phyloP scores from a whole-genome alignment of 2,329 filamentous ascomycete species.

The Stagonosporopsis chrysanthemi region DNA sequence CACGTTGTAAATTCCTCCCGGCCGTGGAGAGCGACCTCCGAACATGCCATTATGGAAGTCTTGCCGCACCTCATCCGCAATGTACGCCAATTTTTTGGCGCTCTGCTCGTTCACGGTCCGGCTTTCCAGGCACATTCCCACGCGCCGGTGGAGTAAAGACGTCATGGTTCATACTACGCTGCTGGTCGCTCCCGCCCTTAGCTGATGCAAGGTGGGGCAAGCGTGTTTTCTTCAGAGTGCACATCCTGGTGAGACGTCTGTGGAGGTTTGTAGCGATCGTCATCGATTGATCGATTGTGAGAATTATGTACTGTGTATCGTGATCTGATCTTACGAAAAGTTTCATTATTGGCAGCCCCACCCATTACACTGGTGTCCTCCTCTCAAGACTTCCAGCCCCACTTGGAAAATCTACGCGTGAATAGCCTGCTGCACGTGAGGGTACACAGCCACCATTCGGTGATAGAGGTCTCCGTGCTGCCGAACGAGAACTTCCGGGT shows the following conservation, averaged over 20 bases:
- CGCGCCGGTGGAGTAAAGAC: constrained; percentile 22
- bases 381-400: constrained; percentile 2
- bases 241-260: constrained; percentile 13
- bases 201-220: constrained; percentile 34
- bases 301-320: constrained; percentile 17
- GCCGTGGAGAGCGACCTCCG: constrained; percentile 34
- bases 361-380: constrained; percentile 3
- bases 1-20: constrained; percentile 25
- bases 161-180: constrained; percentile 32
- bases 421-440: constrained; percentile 80
- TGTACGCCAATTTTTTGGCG: constrained; percentile 14
- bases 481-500: constrained; percentile 75
- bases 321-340: constrained; percentile 13
- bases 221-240: constrained; percentile 13
- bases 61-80: constrained; percentile 7
- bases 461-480: constrained; percentile 85
- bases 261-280: constrained; percentile 15
- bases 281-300: constrained; percentile 20
- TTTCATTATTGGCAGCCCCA: constrained; percentile 15
- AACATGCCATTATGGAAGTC: constrained; percentile 18
- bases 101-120: constrained; percentile 19
- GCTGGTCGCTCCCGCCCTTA: constrained; percentile 32
- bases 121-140: constrained; percentile 18
- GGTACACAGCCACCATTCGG: constrained; percentile 81
- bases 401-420: constrained; percentile 55